Conservation (phyloP, 2,329 filamentous ascomycete species). For the Phialophora verrucosa region DNA sequence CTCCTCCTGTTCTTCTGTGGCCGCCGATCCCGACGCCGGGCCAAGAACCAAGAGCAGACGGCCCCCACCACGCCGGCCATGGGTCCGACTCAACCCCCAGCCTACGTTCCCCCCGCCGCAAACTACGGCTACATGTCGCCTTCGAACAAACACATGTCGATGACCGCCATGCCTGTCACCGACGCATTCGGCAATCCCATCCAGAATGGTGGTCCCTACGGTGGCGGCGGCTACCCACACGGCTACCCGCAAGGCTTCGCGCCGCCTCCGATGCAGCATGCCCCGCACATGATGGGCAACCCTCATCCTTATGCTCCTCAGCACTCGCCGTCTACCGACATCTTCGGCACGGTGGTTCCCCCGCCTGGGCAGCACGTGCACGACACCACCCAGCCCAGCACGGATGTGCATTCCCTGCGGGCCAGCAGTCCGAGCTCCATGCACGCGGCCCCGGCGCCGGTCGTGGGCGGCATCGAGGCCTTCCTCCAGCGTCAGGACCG, state of each 20-base stretch:
- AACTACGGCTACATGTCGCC: constrained; percentile 26
- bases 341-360: constrained; percentile 10
- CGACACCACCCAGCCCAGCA: not conserved
- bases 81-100: constrained; percentile 18
- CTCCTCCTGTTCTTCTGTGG: constrained; percentile 27
- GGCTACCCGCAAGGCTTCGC: constrained; percentile 9
- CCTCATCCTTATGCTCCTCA: constrained; percentile 8
- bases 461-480: constrained; percentile 20
- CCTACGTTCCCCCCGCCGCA: constrained; percentile 15
- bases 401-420: constrained; percentile 9
- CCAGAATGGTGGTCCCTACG: constrained; percentile 5
- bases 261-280: constrained; percentile 7
- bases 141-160: constrained; percentile 23
- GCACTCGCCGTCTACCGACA: constrained; percentile 13
- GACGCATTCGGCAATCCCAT: constrained; percentile 27
- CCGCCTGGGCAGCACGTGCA: not conserved
- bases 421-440: constrained; percentile 25
- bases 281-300: constrained; percentile 1
- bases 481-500: constrained; percentile 24
- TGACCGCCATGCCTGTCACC: constrained; percentile 15
- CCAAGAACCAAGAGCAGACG: not conserved
- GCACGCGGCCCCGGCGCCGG: not conserved
- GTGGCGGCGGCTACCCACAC: not conserved
- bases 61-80: constrained; percentile 2
- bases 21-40: constrained; percentile 18